Conservation (phyloP, 768 basidiomycete species). For the Mycena capillaripes region DNA sequence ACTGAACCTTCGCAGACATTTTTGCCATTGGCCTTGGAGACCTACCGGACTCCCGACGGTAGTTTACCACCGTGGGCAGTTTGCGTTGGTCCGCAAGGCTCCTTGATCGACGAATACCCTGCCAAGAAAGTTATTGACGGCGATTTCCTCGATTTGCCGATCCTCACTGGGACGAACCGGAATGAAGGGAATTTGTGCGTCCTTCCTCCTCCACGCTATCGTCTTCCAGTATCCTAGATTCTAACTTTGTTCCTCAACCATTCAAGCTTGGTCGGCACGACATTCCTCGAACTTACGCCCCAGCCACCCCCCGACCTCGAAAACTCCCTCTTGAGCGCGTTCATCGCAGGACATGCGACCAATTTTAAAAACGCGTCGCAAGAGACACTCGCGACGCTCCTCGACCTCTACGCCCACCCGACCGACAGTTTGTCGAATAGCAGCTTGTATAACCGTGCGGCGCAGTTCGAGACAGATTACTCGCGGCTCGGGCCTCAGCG, state of each 20-base stretch:
- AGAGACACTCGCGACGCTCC: neutral
- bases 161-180: conserved; percentile 11
- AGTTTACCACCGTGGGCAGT: conserved; percentile 6
- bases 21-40: neutral
- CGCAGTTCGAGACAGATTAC: conserved; percentile 16
- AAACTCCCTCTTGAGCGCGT: conserved; percentile 6
- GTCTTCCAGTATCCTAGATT: no score
- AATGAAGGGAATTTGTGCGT: conserved; percentile 13
- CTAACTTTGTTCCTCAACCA: neutral
- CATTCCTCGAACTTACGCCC: conserved; percentile 10
- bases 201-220: no score
- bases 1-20: neutral
- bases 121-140: conserved; percentile 13
- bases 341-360: neutral
- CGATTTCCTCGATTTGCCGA: conserved; percentile 12
- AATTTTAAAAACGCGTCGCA: conserved; percentile 8
- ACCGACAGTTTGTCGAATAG: conserved; percentile 14
- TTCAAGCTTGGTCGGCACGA: conserved; percentile 1
- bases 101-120: conserved; percentile 16
- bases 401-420: conserved; percentile 19
- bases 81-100: conserved; percentile 17
- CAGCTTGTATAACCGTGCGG: conserved; percentile 9
- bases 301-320: neutral
- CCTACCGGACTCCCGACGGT: neutral
- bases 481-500: neutral